phyloP scores from a whole-genome alignment of 1,139 yeast genomes.

The Sugiyamaella grinbergsii region DNA sequence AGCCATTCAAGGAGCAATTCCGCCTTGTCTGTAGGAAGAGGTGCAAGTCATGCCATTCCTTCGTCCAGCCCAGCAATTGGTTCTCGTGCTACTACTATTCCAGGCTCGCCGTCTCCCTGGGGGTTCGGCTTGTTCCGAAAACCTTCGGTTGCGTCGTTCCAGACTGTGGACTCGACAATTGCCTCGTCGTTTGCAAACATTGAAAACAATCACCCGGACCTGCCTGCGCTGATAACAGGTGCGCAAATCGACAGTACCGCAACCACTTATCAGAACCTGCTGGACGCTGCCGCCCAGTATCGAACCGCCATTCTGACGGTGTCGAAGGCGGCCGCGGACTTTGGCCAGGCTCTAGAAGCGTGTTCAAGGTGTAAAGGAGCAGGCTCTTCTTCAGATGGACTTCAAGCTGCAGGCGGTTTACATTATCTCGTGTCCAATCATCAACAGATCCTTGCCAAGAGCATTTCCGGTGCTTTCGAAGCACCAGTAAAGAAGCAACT shows the following conservation, averaged over 20 bases:
- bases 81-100: neutral
- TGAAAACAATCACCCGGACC: slow-evolving; percentile 45
- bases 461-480: slow-evolving; percentile 56
- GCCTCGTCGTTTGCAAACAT: slow-evolving; percentile 27
- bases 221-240: slow-evolving; percentile 61
- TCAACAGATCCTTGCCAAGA: slow-evolving; percentile 65
- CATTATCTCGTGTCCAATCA: slow-evolving; percentile 79
- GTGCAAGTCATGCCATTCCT: too few relatives aligned
- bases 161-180: slow-evolving; percentile 25
- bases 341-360: slow-evolving; percentile 71
- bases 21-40: neutral
- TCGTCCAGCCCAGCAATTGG: neutral
- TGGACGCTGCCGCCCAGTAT: slow-evolving; percentile 56
- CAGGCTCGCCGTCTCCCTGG: slow-evolving; percentile 1
- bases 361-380: slow-evolving; percentile 71
- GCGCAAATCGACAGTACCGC: slow-evolving; percentile 57
- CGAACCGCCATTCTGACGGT: slow-evolving; percentile 53
- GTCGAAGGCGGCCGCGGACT: slow-evolving; percentile 66
- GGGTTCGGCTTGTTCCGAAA: slow-evolving; percentile 26
- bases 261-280: slow-evolving; percentile 50
- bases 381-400: slow-evolving; percentile 58
- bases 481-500: slow-evolving; percentile 50
- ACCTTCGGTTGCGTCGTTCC: slow-evolving; percentile 34
- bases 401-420: slow-evolving; percentile 73
- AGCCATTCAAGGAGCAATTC: slow-evolving; percentile 16